Evolutionary conservation across 345 rosid species (phyloP).

Genomic region (Erysimum cheiranthoides): DNA sequence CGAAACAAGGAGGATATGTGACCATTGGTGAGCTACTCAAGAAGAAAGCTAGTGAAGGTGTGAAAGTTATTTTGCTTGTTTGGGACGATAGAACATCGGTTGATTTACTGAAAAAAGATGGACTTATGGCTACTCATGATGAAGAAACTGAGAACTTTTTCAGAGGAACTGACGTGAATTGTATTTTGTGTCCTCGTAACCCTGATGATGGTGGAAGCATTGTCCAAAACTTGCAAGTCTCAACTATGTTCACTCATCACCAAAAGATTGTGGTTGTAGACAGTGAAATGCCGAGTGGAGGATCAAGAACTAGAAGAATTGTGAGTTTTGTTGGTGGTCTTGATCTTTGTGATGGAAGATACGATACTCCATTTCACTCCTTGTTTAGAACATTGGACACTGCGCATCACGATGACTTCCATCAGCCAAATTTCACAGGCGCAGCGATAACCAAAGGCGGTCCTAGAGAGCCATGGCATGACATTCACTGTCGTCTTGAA

Average conservation of each 20-base stretch:
- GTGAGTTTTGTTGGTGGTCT: constrained; percentile 97
- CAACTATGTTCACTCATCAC: constrained; percentile 99
- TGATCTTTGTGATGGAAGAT: constrained; percentile 99
- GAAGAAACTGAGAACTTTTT: constrained; percentile 84
- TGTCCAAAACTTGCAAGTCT: constrained; percentile 81
- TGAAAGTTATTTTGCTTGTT: constrained; percentile 84
- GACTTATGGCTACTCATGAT: constrained; percentile 97
- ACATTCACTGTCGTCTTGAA: constrained; percentile 93
- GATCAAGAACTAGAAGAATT: constrained; percentile 67
- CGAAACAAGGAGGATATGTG: constrained; percentile 89
- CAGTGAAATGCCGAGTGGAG: constrained; percentile 70
- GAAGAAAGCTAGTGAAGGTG: constrained; percentile 93
- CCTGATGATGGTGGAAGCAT: constrained; percentile 99
- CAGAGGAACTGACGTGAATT: constrained; percentile 75
- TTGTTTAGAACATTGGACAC: constrained; percentile 94
- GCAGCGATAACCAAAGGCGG: constrained; percentile 93
- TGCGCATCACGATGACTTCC: constrained; percentile 96
- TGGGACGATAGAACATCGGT: constrained; percentile 99
- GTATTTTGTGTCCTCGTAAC: constrained; percentile 91
- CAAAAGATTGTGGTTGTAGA: constrained; percentile 98
- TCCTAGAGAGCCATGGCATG: constrained; percentile 99
- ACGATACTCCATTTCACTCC: constrained; percentile 90
- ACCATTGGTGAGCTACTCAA: constrained; percentile 85
- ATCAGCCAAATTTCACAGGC: constrained; percentile 88
- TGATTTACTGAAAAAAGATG: constrained; percentile 81